Conservation (phyloP, 1,139 yeast species). For the Yamadazyma dushanensis region DNA sequence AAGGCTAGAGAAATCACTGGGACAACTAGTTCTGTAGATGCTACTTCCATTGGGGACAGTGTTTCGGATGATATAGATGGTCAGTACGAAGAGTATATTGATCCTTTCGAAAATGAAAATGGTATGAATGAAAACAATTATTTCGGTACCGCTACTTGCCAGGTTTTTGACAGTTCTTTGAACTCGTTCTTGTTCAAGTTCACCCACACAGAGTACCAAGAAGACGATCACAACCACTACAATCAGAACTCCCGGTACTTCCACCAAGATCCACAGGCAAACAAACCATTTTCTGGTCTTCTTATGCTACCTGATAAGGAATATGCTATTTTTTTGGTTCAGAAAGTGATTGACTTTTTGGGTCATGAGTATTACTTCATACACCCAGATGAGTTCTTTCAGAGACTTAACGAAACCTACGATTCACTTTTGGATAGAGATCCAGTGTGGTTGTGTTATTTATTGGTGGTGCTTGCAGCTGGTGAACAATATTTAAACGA, state of each 20-base stretch:
- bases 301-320: constrained; percentile 16
- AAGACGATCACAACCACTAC: not conserved
- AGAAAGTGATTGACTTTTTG: constrained; percentile 13
- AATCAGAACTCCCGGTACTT: constrained; percentile 9
- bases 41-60: not conserved
- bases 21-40: not conserved
- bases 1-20: constrained; percentile 5
- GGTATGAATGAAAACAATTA: constrained; percentile 8
- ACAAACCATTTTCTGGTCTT: constrained; percentile 13
- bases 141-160: constrained; percentile 15
- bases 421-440: constrained; percentile 10
- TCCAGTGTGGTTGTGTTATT: constrained; percentile 14
- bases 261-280: constrained; percentile 9
- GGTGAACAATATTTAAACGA: constrained; percentile 17
- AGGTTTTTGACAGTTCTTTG: constrained; percentile 16
- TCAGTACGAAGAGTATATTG: constrained; percentile 12
- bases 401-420: constrained; percentile 11
- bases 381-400: constrained; percentile 10
- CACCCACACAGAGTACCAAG: constrained; percentile 8
- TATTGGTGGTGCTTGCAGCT: constrained; percentile 13
- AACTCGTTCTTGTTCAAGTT: constrained; percentile 13
- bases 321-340: constrained; percentile 13
- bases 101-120: constrained; percentile 12
- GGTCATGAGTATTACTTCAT: constrained; percentile 15
- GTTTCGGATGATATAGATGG: not conserved